Percentiles rank a stretch among this genome's conserved stretches.
These are phyloP conservation scores for Vigna unguiculata DNA, from an alignment of 306 rosid genomes.

Conservation along the genomic window DNA sequence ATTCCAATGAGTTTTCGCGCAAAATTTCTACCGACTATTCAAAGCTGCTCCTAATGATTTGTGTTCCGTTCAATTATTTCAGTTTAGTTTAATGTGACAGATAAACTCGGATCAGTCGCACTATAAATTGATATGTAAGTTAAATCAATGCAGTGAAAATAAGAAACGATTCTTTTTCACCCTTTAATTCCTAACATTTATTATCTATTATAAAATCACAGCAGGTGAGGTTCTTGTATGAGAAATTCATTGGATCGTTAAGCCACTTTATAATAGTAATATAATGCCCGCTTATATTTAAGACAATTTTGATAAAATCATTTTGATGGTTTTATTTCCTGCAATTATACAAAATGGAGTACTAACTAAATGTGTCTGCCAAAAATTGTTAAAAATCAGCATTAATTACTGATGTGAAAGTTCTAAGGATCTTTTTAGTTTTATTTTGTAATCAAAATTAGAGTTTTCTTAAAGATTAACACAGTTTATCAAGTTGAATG, in stretches of 20 bases:
- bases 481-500: background rate
- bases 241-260: background rate
- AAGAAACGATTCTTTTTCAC: background rate
- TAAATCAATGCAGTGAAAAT: background rate
- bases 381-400: background rate
- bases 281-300: background rate
- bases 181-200: background rate
- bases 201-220: background rate
- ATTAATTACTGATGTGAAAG: background rate
- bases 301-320: background rate
- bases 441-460: background rate
- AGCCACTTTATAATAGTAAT: background rate
- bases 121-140: background rate
- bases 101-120: background rate
- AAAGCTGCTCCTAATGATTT: constrained; percentile 25
- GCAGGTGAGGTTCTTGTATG: background rate
- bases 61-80: background rate
- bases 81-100: constrained; percentile 1
- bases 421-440: background rate
- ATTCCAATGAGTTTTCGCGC: constrained; percentile 18
- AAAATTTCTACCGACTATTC: constrained; percentile 18
- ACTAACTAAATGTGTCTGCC: no score
- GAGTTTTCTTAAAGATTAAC: background rate
- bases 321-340: background rate
- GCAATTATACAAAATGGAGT: background rate